phyloP scores from a whole-genome alignment of 345 rosid genomes.

The Eucalyptus urophylla region DNA sequence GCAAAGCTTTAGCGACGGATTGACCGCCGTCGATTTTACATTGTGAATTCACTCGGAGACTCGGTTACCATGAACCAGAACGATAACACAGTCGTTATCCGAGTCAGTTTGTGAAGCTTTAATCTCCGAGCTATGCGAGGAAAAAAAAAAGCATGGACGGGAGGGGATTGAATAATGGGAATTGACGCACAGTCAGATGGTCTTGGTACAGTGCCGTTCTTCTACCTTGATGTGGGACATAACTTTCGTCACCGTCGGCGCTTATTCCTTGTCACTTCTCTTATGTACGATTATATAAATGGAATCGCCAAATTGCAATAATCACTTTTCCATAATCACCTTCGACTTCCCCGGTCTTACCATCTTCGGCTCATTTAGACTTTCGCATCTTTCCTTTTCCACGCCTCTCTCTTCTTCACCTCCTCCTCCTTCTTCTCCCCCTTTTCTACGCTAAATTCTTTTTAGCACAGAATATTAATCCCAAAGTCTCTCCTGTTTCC shows the following conservation, averaged over 20 bases:
- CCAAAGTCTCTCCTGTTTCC: background rate
- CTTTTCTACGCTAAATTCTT: background rate
- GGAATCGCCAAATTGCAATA: background rate
- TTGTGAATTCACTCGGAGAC: background rate
- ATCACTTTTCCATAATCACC: background rate
- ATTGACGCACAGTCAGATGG: background rate
- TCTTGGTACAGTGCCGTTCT: background rate
- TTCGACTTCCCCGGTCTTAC: background rate
- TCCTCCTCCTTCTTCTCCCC: background rate
- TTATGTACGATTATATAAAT: background rate
- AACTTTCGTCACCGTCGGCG: conserved; percentile 6
- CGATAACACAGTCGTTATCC: background rate
- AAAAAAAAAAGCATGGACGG: background rate
- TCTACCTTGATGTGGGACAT: background rate
- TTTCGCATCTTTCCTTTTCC: background rate
- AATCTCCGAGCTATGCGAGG: background rate
- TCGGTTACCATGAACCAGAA: background rate
- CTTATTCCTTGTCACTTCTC: conserved; percentile 4
- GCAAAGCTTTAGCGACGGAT: background rate
- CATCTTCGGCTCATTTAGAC: background rate
- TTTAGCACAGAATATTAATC: background rate
- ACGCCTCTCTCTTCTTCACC: background rate
- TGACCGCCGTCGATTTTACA: background rate
- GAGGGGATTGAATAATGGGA: background rate
- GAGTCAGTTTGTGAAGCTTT: background rate